A percentile compares a stretch with the other conserved stretches of the same genome.
phyloP scores from a whole-genome alignment of 2,329 filamentous ascomycete species.

The Calonectria pteridis region DNA sequence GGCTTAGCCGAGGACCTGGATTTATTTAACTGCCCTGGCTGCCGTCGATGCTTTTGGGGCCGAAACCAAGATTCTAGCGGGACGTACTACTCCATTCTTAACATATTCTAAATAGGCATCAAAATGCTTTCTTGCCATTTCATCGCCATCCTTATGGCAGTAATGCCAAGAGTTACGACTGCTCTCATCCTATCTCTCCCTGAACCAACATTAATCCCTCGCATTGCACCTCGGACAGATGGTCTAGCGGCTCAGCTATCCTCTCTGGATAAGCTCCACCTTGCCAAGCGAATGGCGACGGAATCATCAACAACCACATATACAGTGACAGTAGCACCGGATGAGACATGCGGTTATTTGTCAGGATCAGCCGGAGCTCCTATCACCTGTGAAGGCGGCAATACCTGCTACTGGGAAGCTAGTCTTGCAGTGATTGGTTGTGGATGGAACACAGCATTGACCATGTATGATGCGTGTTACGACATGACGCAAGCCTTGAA shows the following conservation, averaged over 20 bases:
- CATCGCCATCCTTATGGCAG: neutral
- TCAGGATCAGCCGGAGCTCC: neutral
- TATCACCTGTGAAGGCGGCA: neutral
- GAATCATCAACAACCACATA: neutral
- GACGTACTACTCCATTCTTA: neutral
- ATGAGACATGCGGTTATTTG: neutral
- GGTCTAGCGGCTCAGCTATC: neutral
- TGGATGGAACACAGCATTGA: neutral
- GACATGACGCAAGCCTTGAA: neutral
- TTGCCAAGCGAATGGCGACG: neutral
- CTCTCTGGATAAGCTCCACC: neutral
- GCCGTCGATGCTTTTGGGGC: too few species aligned
- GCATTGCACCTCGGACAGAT: neutral
- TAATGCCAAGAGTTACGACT: neutral
- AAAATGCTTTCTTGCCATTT: neutral
- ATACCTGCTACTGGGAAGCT: neutral
- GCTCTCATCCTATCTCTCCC: neutral
- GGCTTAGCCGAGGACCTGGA: neutral
- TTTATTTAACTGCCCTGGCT: neutral
- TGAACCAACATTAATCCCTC: neutral
- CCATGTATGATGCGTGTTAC: neutral
- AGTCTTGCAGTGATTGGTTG: neutral
- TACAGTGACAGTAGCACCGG: neutral
- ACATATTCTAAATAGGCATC: neutral
- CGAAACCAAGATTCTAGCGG: neutral